Percentiles rank a stretch among this genome's conserved stretches.
Evolutionary conservation across 78 protist species (phyloP).

Genomic region (Dictyostelium citrinum): DNA sequence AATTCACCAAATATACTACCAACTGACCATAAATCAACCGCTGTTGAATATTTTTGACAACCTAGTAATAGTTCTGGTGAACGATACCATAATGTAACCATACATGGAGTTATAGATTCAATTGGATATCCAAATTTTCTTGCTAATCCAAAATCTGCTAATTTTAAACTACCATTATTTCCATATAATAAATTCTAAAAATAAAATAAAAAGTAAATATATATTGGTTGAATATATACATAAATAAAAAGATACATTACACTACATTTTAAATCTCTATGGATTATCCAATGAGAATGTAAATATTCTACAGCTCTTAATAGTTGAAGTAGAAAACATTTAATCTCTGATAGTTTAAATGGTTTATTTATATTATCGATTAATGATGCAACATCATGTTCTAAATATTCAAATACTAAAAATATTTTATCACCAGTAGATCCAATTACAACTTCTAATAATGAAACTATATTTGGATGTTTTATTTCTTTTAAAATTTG

Average conservation of each 20-base stretch:
- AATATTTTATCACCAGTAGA: conserved; percentile 85
- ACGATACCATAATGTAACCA: conserved; percentile 97
- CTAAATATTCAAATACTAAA: conserved; percentile 98
- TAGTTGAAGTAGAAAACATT: conserved; percentile 84
- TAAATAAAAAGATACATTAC: conserved; percentile 8
- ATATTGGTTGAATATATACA: not conserved
- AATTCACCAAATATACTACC: conserved; percentile 99
- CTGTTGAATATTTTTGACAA: conserved; percentile 87
- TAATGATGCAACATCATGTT: conserved; percentile 93
- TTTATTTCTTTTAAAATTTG: conserved; percentile 95
- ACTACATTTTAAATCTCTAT: conserved; percentile 97
- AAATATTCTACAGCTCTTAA: conserved; percentile 90
- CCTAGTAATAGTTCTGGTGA: conserved; percentile 99
- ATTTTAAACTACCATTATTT: conserved; percentile 89
- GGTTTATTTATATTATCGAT: conserved; percentile 26
- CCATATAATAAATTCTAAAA: conserved; percentile 95
- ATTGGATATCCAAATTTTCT: conserved; percentile 94
- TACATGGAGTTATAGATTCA: conserved; percentile 87
- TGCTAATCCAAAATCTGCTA: conserved; percentile 99
- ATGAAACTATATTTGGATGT: conserved; percentile 96
- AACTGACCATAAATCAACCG: conserved; percentile 97
- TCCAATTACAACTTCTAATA: conserved; percentile 14
- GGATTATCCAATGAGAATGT: conserved; percentile 92
- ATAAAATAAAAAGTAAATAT: not conserved
- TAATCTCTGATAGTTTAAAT: conserved; percentile 13